Evolutionary conservation across 768 basidiomycete species (phyloP), one percentile per base, ranked within the genome.

Genomic region (Hygrocybe punicea): DNA sequence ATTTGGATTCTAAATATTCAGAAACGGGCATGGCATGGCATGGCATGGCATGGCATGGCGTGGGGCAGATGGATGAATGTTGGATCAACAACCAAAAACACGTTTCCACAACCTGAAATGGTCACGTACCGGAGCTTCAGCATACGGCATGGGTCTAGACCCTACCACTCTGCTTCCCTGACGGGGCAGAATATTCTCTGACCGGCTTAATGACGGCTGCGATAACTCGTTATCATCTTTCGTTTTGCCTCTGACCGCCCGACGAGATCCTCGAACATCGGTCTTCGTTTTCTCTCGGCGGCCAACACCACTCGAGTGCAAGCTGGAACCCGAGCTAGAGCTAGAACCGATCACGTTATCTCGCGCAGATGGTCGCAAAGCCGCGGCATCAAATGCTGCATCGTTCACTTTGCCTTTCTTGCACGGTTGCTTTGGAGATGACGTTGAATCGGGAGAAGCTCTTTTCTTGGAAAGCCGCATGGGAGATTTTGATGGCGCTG

Each of bases 401-500:
- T 50, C 54, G 50, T 40, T 63, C 61, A 19, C 36, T 44, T 71
- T 75, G 35, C 69, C 69, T 62, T 66, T 73, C 58, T 76, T 74
- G 50, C 62, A 65, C 19, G 56, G 63, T 42, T 34, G 63, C 13
- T 53, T 53, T 61, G 64, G 65, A 57, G 44, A 36, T 24, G 56
- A 56, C 33, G 60, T 50, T 17, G 53, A 63, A 35, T 65, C 67
- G 36, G 71, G 67, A 34, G 66, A 75, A 58, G 73, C 69, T 60
- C 84, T 82, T 69, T 85, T 86, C 62, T 65, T 75, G 21, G 78
- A 70, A 24, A 63, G 67, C 59, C 78, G 73, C 69, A 74, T 70
- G 51, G 79, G 76, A 4, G 79, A 76, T 51, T 65, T 65, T 51
- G 68, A 68, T 16, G 46, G 62, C 44, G 59, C 25, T 49, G 10